phyloP scores from a whole-genome alignment of 163 green algal species.

The Scenedesmus sp. region DNA sequence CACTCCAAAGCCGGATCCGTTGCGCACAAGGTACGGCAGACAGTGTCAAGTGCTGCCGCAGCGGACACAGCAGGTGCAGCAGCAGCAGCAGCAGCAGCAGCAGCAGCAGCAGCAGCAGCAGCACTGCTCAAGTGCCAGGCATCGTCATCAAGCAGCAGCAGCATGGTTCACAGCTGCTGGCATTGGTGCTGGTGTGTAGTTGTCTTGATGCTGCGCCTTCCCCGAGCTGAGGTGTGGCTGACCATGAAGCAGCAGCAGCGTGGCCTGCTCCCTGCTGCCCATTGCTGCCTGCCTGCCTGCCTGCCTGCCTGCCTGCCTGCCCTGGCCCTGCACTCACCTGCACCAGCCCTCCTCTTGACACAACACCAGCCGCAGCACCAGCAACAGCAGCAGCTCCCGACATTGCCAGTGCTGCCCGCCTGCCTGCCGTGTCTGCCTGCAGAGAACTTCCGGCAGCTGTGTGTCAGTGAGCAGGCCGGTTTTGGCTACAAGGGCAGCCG shows the following conservation, averaged over 20 bases:
- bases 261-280: no score
- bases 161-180: background rate
- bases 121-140: background rate
- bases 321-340: no score
- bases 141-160: background rate
- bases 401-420: no score
- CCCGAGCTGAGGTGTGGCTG: no score
- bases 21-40: no score
- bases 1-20: no score
- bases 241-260: background rate
- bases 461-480: slow-evolving; percentile 31
- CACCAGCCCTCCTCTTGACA: no score
- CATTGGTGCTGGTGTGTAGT: no score
- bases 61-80: no score
- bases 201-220: no score
- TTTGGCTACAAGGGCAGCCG: slow-evolving; percentile 70
- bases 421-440: background rate
- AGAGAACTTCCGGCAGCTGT: slow-evolving; percentile 55
- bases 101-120: slow-evolving; percentile 33
- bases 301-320: background rate
- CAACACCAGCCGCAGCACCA: no score
- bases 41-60: background rate
- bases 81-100: slow-evolving; percentile 54
- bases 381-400: no score
- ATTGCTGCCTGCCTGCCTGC: background rate